phyloP scores from a whole-genome alignment of 768 basidiomycete species.

The Panus rudis region DNA sequence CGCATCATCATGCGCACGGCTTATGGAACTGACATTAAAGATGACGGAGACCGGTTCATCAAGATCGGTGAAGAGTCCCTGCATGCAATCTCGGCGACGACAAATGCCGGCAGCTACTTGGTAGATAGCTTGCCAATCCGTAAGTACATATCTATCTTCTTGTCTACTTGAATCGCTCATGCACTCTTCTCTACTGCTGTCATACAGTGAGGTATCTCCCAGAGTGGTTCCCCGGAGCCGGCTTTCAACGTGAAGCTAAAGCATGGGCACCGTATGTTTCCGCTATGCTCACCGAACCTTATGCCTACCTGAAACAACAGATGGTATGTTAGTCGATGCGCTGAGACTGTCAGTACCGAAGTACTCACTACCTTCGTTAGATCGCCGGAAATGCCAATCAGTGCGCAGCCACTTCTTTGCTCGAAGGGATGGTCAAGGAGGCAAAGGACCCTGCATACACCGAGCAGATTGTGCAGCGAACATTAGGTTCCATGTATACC shows the following conservation, averaged over 20 bases:
- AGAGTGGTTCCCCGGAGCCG: constrained; percentile 21
- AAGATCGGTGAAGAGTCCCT: constrained; percentile 9
- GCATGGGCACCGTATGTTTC: constrained; percentile 2
- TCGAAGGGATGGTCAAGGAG: constrained; percentile 2
- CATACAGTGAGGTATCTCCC: constrained; percentile 18
- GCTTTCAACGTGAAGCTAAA: constrained; percentile 16
- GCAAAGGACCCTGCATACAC: constrained; percentile 6
- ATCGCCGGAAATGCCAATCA: background rate
- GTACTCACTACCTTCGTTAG: background rate
- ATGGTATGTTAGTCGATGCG: constrained; percentile 10
- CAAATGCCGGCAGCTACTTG: constrained; percentile 10
- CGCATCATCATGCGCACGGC: constrained; percentile 9
- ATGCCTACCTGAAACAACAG: background rate
- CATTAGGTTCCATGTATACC: constrained; percentile 11
- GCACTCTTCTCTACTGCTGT: too few species aligned
- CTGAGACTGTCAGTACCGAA: background rate
- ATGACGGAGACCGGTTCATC: constrained; percentile 12
- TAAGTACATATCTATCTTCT: constrained; percentile 7
- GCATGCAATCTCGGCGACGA: constrained; percentile 5
- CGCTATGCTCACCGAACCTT: background rate
- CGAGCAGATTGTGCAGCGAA: constrained; percentile 3
- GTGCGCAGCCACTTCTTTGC: constrained; percentile 5
- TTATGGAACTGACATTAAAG: constrained; percentile 11
- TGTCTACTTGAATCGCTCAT: too few species aligned
- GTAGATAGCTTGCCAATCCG: constrained; percentile 7